Evolutionary conservation across 768 basidiomycete species (phyloP), one percentile per base, ranked within the genome.

Genomic region (Gloeophyllum trabeum): DNA sequence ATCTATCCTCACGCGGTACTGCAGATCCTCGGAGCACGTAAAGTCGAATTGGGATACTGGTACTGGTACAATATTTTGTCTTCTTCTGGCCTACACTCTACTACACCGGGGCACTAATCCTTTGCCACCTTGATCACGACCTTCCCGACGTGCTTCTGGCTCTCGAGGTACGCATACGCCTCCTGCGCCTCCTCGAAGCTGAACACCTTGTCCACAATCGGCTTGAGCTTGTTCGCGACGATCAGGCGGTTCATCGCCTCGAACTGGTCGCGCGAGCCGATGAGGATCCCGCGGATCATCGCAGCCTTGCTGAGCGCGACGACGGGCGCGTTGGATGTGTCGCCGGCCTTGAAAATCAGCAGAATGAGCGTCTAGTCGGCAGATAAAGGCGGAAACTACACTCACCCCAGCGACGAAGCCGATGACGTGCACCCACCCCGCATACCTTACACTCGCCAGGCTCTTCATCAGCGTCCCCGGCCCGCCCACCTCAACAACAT

Each of bases 261-360:
- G 47, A 79, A 75, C 72, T 76, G 74, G n/a, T 66, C 59, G n/a
- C 75, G 65, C 7, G 73, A 72, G 24, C 77, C 78, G 41, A 78
- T 63, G 24, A 70, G 61, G 21, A 80, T 65, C 3, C 78, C 76
- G 4, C 72, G 69, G 26, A 78, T 45, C 18, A 50, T 54, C 25
- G 71, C 57, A 2, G 61, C 62, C 47, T 63, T 70, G 35, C 28
- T 49, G 21, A 78, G 66, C 12, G 61, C 51, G 5, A 42, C 43
- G 16, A 54, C 41, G 24, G 60, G 28, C n/a, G 10, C 16, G 13
- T 35, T 26, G 42, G 20, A n/a, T 12, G 18, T 24, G 25, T 23
- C 53, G 7, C 36, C 51, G 14, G 70, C 43, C 42, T 32, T 32
- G n/a, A n/a, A n/a, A 16, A 32, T 32, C 10, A 32, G 10, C 28